phyloP scores from a whole-genome alignment of 257 asterid genomes.

The Penstemon barbatus region DNA sequence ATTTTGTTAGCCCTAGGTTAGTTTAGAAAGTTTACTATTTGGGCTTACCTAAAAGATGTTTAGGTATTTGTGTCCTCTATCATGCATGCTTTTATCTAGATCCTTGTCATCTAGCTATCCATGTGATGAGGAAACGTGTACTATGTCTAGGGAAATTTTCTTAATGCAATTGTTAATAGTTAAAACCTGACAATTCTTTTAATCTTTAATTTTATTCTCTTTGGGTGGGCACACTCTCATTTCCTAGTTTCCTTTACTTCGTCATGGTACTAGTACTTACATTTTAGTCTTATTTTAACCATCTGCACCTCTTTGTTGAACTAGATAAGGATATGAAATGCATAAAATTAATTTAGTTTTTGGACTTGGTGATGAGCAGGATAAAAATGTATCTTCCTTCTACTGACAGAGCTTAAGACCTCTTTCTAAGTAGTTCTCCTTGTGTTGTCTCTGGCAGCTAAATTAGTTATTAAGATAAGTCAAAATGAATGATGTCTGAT shows the following conservation, averaged over 20 bases:
- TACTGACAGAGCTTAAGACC: constrained; percentile 4
- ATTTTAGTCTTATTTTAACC: constrained; percentile 1
- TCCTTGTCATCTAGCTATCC: constrained; percentile 3
- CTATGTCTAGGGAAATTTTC: constrained; percentile 3
- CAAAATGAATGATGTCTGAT: neutral
- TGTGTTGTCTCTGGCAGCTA: neutral
- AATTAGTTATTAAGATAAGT: neutral
- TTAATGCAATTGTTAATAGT: constrained; percentile 5
- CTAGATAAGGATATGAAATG: neutral
- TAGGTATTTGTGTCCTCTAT: neutral
- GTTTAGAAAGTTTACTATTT: neutral
- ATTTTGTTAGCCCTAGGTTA: constrained; percentile 17
- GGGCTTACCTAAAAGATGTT: neutral
- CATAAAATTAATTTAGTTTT: neutral
- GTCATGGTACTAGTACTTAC: constrained; percentile 6
- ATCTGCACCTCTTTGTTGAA: constrained; percentile 3
- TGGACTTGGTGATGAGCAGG: constrained; percentile 11
- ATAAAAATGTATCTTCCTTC: constrained; percentile 2
- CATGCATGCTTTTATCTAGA: constrained; percentile 2
- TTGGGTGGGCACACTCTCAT: neutral
- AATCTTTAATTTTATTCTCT: neutral
- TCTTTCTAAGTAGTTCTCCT: neutral
- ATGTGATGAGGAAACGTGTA: constrained; percentile 2
- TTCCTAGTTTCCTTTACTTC: neutral
- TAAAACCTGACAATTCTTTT: constrained; percentile 19